phyloP scores from a whole-genome alignment of 192 early-diverging fungal genomes.

The Phlyctochytrium planicorne region DNA sequence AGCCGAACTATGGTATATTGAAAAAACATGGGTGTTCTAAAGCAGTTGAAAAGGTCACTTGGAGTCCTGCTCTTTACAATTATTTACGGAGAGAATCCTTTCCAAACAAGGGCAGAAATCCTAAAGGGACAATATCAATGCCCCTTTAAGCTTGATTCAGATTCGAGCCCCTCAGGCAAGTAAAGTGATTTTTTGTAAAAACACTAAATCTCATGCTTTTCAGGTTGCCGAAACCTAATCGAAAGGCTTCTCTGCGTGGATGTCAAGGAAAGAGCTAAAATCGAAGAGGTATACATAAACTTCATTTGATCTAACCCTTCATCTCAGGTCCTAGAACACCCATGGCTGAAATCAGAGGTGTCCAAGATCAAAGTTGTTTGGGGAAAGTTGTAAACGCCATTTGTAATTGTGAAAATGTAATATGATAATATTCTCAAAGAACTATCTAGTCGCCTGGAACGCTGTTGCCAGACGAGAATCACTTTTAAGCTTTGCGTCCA shows the following conservation, averaged over 20 bases:
- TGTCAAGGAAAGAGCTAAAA: neutral
- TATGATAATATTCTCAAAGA: too few relatives aligned
- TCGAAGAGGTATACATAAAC: neutral
- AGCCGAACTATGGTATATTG: constrained; percentile 55
- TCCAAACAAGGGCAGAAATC: constrained; percentile 16
- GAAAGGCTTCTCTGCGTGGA: neutral
- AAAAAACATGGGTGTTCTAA: neutral
- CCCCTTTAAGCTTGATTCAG: constrained; percentile 10
- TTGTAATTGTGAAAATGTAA: too few relatives aligned
- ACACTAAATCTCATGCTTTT: neutral
- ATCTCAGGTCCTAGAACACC: constrained; percentile 4
- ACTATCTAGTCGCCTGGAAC: constrained; percentile 12
- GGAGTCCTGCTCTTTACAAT: constrained; percentile 50
- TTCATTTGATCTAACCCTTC: neutral
- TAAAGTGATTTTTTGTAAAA: neutral
- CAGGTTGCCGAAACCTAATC: neutral
- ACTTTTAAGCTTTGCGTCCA: constrained; percentile 43
- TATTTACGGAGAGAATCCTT: constrained; percentile 53
- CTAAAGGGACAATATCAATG: neutral
- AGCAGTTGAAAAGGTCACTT: constrained; percentile 30
- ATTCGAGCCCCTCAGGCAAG: neutral
- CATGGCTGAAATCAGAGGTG: constrained; percentile 13
- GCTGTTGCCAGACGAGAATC: constrained; percentile 42
- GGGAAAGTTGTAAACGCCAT: too few relatives aligned
- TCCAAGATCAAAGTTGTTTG: too few relatives aligned